Conservation (phyloP, 352 stramenopile genomes). For the Globisporangium okanoganense region DNA sequence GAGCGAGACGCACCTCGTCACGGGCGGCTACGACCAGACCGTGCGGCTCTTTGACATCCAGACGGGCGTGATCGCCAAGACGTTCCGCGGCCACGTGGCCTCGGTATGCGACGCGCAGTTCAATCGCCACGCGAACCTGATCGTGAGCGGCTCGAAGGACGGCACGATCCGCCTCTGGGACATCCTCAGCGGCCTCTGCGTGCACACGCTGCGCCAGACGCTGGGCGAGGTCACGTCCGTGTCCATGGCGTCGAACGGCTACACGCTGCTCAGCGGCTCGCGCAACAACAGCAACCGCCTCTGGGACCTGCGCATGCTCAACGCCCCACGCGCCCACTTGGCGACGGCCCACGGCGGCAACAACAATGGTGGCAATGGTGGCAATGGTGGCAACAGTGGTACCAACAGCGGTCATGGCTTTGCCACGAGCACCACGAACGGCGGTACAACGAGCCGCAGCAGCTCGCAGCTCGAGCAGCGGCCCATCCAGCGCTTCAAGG, state of each 20-base stretch:
- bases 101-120: slow-evolving; percentile 87
- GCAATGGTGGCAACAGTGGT: slow-evolving; percentile 3
- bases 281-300: slow-evolving; percentile 88
- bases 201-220: slow-evolving; percentile 82
- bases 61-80: slow-evolving; percentile 68
- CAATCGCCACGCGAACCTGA: slow-evolving; percentile 83
- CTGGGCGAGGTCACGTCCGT: slow-evolving; percentile 86
- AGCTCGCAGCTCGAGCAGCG: slow-evolving; percentile 40
- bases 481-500: slow-evolving; percentile 84
- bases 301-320: slow-evolving; percentile 87
- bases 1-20: slow-evolving; percentile 84
- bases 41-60: slow-evolving; percentile 84
- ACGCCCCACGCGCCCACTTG: slow-evolving; percentile 57
- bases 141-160: slow-evolving; percentile 86
- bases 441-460: slow-evolving; percentile 19
- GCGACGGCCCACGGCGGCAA: slow-evolving; percentile 20
- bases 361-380: background rate
- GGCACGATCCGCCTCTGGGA: slow-evolving; percentile 84
- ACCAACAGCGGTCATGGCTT: slow-evolving; percentile 1
- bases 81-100: slow-evolving; percentile 73
- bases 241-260: slow-evolving; percentile 77
- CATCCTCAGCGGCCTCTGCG: slow-evolving; percentile 83
- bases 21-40: slow-evolving; percentile 84
- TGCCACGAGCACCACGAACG: slow-evolving; percentile 4
- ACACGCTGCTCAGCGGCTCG: slow-evolving; percentile 76